Conservation (phyloP, 768 basidiomycete genomes). For the Rubroboletus pulcherrimus region DNA sequence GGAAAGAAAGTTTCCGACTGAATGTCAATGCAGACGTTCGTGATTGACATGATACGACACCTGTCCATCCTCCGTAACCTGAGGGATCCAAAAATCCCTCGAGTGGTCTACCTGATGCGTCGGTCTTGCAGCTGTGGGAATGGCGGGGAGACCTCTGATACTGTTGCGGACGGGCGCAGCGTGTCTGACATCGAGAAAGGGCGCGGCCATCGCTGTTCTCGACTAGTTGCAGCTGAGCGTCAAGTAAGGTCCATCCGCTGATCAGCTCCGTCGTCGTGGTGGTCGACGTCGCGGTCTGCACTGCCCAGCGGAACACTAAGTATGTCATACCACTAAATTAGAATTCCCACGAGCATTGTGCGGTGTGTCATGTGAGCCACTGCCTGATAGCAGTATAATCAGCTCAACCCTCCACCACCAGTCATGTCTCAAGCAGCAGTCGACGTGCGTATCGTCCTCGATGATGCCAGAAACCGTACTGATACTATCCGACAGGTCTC, state of each 20-base stretch:
- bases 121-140: slow-evolving; percentile 13
- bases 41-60: slow-evolving; percentile 38
- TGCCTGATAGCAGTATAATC: neutral
- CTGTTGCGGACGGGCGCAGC: slow-evolving; percentile 14
- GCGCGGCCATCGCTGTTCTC: slow-evolving; percentile 20
- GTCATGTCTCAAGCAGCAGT: slow-evolving; percentile 25
- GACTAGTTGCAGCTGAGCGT: slow-evolving; percentile 1
- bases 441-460: slow-evolving; percentile 33
- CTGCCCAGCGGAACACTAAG: neutral
- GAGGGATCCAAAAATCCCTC: slow-evolving; percentile 89
- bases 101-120: slow-evolving; percentile 24
- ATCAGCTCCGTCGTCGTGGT: neutral
- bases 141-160: slow-evolving; percentile 29
- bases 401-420: neutral
- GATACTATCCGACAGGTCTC: slow-evolving; percentile 51
- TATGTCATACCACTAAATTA: slow-evolving; percentile 9
- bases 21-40: neutral
- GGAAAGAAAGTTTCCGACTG: neutral
- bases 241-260: slow-evolving; percentile 1
- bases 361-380: no score
- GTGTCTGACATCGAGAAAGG: slow-evolving; percentile 5
- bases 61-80: slow-evolving; percentile 76
- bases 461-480: neutral
- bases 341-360: slow-evolving; percentile 9
- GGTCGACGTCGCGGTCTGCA: slow-evolving; percentile 17